A percentile compares a stretch with the other conserved stretches of the same genome.
Conservation (phyloP, 768 basidiomycete species). For the Kwoniella sp. region DNA sequence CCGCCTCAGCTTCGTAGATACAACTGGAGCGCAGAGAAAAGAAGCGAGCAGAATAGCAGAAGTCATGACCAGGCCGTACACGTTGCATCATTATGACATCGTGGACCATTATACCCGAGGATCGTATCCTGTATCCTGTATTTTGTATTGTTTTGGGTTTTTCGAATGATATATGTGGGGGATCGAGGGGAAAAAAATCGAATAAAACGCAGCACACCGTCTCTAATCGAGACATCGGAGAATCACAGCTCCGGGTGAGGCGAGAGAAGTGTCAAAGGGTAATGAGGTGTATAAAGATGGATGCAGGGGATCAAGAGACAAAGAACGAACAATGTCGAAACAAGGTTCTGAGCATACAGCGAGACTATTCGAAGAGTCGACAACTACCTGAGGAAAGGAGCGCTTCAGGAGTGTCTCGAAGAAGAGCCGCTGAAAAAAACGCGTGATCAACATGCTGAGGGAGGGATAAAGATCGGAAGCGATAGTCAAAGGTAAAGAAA, state of each 20-base stretch:
- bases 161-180: neutral
- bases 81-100: neutral
- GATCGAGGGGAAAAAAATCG: neutral
- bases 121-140: neutral
- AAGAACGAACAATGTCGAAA: constrained; percentile 15
- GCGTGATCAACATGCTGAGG: constrained; percentile 13
- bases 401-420: constrained; percentile 2
- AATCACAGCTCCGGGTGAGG: constrained; percentile 45
- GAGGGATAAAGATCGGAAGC: neutral
- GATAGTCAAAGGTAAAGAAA: neutral
- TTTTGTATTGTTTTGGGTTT: constrained; percentile 4
- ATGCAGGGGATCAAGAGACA: neutral
- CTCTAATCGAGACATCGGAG: constrained; percentile 48
- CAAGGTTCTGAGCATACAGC: neutral
- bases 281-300: neutral
- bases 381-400: neutral
- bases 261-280: constrained; percentile 19
- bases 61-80: neutral
- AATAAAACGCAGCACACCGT: constrained; percentile 47
- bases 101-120: neutral
- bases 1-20: too few species aligned
- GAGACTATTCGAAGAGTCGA: neutral
- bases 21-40: too few species aligned
- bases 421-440: constrained; percentile 8
- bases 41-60: too few species aligned